A percentile compares a stretch with the other conserved stretches of the same genome.
These are phyloP conservation scores for Erysimum cheiri DNA, from an alignment of 441 rosid species.

Conservation along the genomic window DNA sequence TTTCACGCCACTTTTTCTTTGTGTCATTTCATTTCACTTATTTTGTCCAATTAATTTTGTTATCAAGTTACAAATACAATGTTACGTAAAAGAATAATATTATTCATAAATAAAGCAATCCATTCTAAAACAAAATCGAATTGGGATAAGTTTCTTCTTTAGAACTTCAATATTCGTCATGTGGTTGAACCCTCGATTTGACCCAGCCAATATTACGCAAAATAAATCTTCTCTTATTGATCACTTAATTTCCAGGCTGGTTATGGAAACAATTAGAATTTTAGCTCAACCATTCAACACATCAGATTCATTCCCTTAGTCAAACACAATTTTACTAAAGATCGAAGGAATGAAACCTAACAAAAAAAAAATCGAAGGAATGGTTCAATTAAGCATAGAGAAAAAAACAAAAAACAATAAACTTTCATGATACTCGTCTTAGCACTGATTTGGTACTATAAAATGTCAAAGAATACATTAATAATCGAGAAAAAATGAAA, in stretches of 20 bases:
- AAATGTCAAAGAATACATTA: slow-evolving; percentile 41
- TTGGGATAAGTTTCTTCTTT: slow-evolving; percentile 15
- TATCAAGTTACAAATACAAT: slow-evolving; percentile 9
- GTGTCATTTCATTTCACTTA: neutral
- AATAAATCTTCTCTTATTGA: neutral
- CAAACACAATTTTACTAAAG: neutral
- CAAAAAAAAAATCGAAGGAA: neutral
- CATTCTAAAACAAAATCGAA: neutral
- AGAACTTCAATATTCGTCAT: slow-evolving; percentile 17
- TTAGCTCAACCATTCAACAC: slow-evolving; percentile 25
- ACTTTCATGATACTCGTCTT: slow-evolving; percentile 20
- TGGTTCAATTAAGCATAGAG: neutral
- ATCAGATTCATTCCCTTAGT: neutral
- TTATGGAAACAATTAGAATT: slow-evolving; percentile 7
- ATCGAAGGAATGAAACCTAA: neutral
- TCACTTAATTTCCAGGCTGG: slow-evolving; percentile 15
- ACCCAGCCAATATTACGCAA: slow-evolving; percentile 11
- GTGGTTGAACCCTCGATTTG: slow-evolving; percentile 38
- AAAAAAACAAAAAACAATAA: neutral
- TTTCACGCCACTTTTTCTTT: slow-evolving; percentile 1
- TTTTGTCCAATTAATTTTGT: neutral
- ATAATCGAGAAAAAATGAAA: slow-evolving; percentile 29
- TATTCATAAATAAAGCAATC: neutral
- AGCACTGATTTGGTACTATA: slow-evolving; percentile 32
- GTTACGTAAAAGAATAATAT: neutral